These are phyloP conservation scores for Phialophora macrospora DNA, from an alignment of 2,329 filamentous ascomycete genomes.

Conservation along the genomic window DNA sequence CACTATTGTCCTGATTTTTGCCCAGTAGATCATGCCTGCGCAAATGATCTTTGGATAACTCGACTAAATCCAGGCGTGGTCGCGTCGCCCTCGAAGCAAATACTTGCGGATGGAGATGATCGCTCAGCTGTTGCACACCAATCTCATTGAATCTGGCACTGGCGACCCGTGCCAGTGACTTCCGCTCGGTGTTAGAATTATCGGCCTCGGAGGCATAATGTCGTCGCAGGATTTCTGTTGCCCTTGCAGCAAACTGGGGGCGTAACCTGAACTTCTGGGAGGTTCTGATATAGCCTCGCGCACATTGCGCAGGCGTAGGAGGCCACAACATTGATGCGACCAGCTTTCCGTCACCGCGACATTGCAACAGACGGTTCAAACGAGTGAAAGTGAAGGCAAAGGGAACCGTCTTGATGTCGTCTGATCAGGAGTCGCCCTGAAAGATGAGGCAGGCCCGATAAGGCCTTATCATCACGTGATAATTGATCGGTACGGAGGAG, in stretches of 20 bases:
- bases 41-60: slow-evolving; percentile 81
- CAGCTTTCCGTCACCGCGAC: slow-evolving; percentile 12
- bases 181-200: slow-evolving; percentile 9
- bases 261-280: slow-evolving; percentile 39
- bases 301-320: slow-evolving; percentile 39
- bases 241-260: slow-evolving; percentile 30
- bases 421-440: slow-evolving; percentile 12
- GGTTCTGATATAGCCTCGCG: slow-evolving; percentile 40
- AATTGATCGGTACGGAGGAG: slow-evolving; percentile 3
- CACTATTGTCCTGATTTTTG: slow-evolving; percentile 78
- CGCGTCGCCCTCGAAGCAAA: slow-evolving; percentile 65
- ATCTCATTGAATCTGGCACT: slow-evolving; percentile 85
- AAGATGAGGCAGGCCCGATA: slow-evolving; percentile 8
- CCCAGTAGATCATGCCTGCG: slow-evolving; percentile 82
- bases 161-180: slow-evolving; percentile 35
- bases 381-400: neutral
- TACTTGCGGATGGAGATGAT: slow-evolving; percentile 78
- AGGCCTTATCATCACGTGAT: slow-evolving; percentile 25
- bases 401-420: slow-evolving; percentile 14
- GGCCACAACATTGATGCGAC: slow-evolving; percentile 39
- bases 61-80: slow-evolving; percentile 72
- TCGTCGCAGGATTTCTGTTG: slow-evolving; percentile 35
- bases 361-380: slow-evolving; percentile 11
- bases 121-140: slow-evolving; percentile 90
- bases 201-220: slow-evolving; percentile 33